Percentiles rank a stretch among this genome's conserved stretches.
phyloP scores from a whole-genome alignment of 2,329 filamentous ascomycete species.

The Cladosporium austrohemisphaericum region DNA sequence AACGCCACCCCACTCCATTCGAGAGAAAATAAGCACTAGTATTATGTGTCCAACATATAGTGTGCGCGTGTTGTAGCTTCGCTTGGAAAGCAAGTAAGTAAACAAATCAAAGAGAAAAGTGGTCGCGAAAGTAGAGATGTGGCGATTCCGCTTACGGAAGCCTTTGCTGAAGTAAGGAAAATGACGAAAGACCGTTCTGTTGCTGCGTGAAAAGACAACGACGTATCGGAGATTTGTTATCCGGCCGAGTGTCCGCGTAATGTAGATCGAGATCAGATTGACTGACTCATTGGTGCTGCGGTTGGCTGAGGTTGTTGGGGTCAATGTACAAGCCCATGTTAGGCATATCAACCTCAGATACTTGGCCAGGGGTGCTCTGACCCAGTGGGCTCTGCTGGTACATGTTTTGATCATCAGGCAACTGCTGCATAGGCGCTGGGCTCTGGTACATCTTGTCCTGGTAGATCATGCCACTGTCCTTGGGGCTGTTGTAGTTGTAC shows the following conservation, averaged over 20 bases:
- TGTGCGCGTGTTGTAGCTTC: slow-evolving; percentile 10
- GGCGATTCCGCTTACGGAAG: neutral
- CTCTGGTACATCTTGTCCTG: slow-evolving; percentile 43
- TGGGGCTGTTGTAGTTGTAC: slow-evolving; percentile 31
- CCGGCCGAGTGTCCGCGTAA: slow-evolving; percentile 7
- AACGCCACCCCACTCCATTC: slow-evolving; percentile 1
- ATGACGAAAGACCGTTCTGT: slow-evolving; percentile 14
- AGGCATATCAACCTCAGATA: slow-evolving; percentile 39
- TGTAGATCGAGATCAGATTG: slow-evolving; percentile 4
- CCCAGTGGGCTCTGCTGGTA: slow-evolving; percentile 35
- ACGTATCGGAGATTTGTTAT: neutral
- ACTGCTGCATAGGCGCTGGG: slow-evolving; percentile 34
- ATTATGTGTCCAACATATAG: slow-evolving; percentile 15
- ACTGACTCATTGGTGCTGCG: slow-evolving; percentile 5
- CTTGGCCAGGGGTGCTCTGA: slow-evolving; percentile 33
- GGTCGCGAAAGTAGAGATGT: slow-evolving; percentile 2
- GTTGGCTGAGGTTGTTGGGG: slow-evolving; percentile 35
- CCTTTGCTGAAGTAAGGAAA: slow-evolving; percentile 3
- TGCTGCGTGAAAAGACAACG: slow-evolving; percentile 11
- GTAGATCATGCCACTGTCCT: slow-evolving; percentile 37
- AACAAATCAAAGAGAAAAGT: neutral
- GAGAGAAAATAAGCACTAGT: slow-evolving; percentile 16
- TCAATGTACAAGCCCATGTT: slow-evolving; percentile 47
- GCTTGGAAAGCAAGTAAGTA: slow-evolving; percentile 10
- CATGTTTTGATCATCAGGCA: slow-evolving; percentile 30